Base-by-base conservation (phyloP, 2,329 filamentous ascomycete species). In the Emmonsiellopsis sp. region DNA sequence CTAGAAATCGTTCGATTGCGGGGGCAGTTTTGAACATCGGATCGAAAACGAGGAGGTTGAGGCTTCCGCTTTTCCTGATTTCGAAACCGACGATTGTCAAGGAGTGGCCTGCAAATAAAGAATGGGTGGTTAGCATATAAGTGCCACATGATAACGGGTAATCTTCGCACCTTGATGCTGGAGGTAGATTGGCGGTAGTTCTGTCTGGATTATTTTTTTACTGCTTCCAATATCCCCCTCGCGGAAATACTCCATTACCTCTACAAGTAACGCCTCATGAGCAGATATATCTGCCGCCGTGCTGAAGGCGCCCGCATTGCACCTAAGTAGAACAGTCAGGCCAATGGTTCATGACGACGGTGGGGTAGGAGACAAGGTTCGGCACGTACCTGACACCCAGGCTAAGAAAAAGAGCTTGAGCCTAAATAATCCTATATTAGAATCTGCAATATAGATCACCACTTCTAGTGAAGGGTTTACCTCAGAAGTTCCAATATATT, bases 401-500 rank as follows among this genome's bases (percentile, higher is more conserved):
- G 58, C 82, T 83, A 37, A 78, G 71, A 60, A 95, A 86, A 59
- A 95, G 78, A 6, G 90, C 88, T 68, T 92, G 82, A 5, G 87
- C 89, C 86, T 90, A 17, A 17, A 17, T 17, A 51, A 37, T 40
- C 50, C 9, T 53, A 42, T n/a, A n/a, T 56, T 53, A 62, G 54
- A 27, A 27, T 27, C 21, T 27, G 21, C 21, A 27, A 27, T 58
- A 57, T 13, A 50, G 21, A 21, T 6, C 46, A 36, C 13, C 17
- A 44, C 52, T 8, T 51, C 45, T n/a, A 44, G 45, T 31, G 36
- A 17, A 43, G 37, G 37, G 57, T 66, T 60, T 74, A 88, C 87
- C 76, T 97, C 92, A 7, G 88, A 84, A 1, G 92, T 96, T 13
- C 92, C 92, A 61, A 97, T 97, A 65, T 93, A 97, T 68, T 96